Percentiles rank a stretch among this genome's conserved stretches.
Evolutionary conservation across 2,329 filamentous ascomycete species (phyloP).

Genomic region (Ophiostoma sp.): DNA sequence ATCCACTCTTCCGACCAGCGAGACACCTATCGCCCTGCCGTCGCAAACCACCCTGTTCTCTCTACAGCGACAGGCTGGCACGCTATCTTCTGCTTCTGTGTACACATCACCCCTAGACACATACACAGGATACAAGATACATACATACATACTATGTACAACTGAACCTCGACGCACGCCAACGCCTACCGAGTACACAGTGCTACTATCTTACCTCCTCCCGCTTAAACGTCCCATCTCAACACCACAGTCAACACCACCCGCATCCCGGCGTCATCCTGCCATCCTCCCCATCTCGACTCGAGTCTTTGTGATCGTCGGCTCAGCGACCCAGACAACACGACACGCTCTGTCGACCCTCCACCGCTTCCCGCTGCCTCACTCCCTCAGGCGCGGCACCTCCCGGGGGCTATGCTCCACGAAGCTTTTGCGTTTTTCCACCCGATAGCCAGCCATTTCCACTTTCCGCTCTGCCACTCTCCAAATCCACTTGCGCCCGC

Average conservation of each 20-base stretch:
- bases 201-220: not conserved
- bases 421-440: slow-evolving; percentile 5
- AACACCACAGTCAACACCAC: slow-evolving; percentile 3
- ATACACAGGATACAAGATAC: not conserved
- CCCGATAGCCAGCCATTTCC: slow-evolving; percentile 17
- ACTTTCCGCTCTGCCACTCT: slow-evolving; percentile 6
- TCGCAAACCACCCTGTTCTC: not conserved
- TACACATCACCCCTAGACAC: not conserved
- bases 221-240: slow-evolving; percentile 9
- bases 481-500: slow-evolving; percentile 17
- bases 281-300: not conserved
- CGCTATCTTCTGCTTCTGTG: not conserved
- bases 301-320: not conserved
- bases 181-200: not conserved
- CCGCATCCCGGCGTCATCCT: slow-evolving; percentile 18
- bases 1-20: not conserved
- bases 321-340: not conserved
- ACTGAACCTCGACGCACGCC: not conserved
- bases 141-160: not conserved
- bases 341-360: not conserved
- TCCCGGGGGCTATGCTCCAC: slow-evolving; percentile 11
- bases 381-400: not conserved
- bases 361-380: not conserved
- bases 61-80: not conserved
- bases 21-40: slow-evolving; percentile 3